These are phyloP conservation scores for Colletotrichum cuscutae DNA, from an alignment of 2,329 filamentous ascomycete genomes.

Conservation along the genomic window DNA sequence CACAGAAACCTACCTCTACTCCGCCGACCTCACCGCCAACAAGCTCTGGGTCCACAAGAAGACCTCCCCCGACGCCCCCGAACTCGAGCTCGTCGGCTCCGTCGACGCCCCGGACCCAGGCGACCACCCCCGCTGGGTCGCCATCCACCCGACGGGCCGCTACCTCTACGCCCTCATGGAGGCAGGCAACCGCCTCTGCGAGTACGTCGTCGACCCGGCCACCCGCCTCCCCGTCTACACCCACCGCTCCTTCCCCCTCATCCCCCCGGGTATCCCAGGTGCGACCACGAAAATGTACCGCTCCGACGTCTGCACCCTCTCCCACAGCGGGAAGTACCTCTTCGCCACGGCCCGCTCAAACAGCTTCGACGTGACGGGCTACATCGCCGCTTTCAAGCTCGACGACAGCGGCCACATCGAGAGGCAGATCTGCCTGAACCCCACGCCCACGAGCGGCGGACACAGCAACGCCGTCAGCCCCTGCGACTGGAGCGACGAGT, in stretches of 20 bases:
- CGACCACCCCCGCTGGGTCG: slow-evolving; percentile 90
- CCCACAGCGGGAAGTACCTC: slow-evolving; percentile 76
- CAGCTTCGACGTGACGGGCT: slow-evolving; percentile 79
- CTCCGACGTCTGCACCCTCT: slow-evolving; percentile 83
- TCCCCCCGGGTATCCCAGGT: slow-evolving; percentile 75
- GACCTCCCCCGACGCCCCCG: slow-evolving; percentile 40
- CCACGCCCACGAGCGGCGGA: slow-evolving; percentile 86
- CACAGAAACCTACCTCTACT: slow-evolving; percentile 79
- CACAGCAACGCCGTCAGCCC: slow-evolving; percentile 91
- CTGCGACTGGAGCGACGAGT: slow-evolving; percentile 87
- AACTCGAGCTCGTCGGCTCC: slow-evolving; percentile 70
- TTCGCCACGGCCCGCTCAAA: slow-evolving; percentile 89
- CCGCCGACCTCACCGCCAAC: slow-evolving; percentile 80
- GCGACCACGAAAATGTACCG: slow-evolving; percentile 74
- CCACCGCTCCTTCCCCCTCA: slow-evolving; percentile 78
- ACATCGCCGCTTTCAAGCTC: slow-evolving; percentile 83
- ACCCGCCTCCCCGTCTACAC: slow-evolving; percentile 84
- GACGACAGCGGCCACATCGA: slow-evolving; percentile 76
- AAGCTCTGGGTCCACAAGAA: slow-evolving; percentile 89
- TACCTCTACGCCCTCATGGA: slow-evolving; percentile 92
- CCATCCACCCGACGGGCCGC: slow-evolving; percentile 80
- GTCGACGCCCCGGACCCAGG: slow-evolving; percentile 75
- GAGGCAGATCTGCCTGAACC: slow-evolving; percentile 81
- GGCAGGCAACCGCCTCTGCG: slow-evolving; percentile 84
- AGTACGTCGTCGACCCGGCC: slow-evolving; percentile 80